These are phyloP conservation scores for Talaromyces sp. DNA, from an alignment of 2,329 filamentous ascomycete species.

Conservation along the genomic window DNA sequence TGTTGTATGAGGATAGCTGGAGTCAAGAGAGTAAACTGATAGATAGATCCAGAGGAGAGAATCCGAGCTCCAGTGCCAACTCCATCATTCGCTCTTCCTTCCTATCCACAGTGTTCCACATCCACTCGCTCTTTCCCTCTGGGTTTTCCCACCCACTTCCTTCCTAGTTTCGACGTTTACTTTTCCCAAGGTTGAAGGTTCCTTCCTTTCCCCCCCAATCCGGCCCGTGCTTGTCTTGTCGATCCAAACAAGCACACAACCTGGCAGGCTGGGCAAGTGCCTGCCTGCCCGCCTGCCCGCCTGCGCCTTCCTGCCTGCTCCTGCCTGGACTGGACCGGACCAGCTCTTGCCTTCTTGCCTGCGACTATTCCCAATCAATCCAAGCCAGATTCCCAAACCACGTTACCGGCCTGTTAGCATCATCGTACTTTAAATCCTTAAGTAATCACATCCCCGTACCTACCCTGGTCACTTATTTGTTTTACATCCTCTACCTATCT, in stretches of 20 bases:
- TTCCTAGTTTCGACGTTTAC: neutral
- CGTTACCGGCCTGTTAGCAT: neutral
- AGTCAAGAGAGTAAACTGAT: neutral
- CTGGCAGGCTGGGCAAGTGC: neutral
- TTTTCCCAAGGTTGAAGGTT: neutral
- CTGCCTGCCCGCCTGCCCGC: neutral
- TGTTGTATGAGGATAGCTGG: too few relatives aligned
- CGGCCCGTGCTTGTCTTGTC: constrained; percentile 16
- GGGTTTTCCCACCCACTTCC: neutral
- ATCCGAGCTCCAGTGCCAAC: neutral
- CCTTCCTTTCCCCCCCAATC: constrained; percentile 5
- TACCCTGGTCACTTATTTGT: neutral
- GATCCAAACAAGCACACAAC: constrained; percentile 15
- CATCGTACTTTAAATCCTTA: constrained; percentile 7
- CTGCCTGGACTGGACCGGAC: neutral
- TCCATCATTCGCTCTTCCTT: neutral
- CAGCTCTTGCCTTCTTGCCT: neutral
- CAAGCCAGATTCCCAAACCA: constrained; percentile 1
- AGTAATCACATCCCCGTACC: neutral
- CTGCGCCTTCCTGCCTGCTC: neutral
- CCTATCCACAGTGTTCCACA: neutral
- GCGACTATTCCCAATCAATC: neutral
- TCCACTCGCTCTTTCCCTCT: neutral
- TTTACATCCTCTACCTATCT: neutral
- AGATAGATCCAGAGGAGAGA: neutral